Conservation (phyloP, 1,284 basidiomycete genomes). For the Ustilago lituana region DNA sequence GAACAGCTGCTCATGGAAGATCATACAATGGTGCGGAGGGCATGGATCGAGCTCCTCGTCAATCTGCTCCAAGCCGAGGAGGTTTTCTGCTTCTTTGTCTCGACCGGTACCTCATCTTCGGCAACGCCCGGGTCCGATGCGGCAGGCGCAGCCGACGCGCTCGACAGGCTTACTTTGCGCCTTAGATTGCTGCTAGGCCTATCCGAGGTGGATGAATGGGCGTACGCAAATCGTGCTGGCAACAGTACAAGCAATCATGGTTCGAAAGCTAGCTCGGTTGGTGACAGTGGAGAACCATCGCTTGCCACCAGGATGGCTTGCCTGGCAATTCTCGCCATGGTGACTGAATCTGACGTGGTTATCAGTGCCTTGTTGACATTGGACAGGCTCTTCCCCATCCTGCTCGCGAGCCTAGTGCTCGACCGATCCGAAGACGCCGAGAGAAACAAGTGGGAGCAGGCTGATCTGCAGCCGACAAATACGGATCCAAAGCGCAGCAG, state of each 20-base stretch:
- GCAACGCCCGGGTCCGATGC: not conserved
- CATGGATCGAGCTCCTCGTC: constrained; percentile 90
- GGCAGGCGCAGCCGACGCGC: not conserved
- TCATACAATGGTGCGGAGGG: constrained; percentile 81
- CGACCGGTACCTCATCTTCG: not conserved
- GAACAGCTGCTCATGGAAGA: constrained; percentile 79
- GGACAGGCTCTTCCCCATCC: constrained; percentile 21
- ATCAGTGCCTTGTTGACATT: constrained; percentile 18
- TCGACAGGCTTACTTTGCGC: constrained; percentile 18
- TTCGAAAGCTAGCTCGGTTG: not conserved
- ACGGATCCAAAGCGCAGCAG: not conserved
- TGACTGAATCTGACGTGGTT: constrained; percentile 15
- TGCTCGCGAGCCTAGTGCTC: constrained; percentile 17
- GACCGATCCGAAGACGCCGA: constrained; percentile 26
- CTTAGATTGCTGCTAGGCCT: constrained; percentile 31
- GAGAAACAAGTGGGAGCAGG: constrained; percentile 25
- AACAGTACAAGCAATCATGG: not conserved
- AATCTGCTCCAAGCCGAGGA: constrained; percentile 83
- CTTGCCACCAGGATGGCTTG: constrained; percentile 33
- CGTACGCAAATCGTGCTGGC: not conserved
- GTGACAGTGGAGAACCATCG: constrained; percentile 22
- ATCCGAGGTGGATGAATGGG: constrained; percentile 36
- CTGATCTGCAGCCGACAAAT: constrained; percentile 14
- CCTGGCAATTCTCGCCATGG: constrained; percentile 30
- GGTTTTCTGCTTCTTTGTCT: constrained; percentile 66